These are phyloP conservation scores for Sarocladium brachiariae DNA, from an alignment of 2,329 filamentous ascomycete species.

Conservation along the genomic window DNA sequence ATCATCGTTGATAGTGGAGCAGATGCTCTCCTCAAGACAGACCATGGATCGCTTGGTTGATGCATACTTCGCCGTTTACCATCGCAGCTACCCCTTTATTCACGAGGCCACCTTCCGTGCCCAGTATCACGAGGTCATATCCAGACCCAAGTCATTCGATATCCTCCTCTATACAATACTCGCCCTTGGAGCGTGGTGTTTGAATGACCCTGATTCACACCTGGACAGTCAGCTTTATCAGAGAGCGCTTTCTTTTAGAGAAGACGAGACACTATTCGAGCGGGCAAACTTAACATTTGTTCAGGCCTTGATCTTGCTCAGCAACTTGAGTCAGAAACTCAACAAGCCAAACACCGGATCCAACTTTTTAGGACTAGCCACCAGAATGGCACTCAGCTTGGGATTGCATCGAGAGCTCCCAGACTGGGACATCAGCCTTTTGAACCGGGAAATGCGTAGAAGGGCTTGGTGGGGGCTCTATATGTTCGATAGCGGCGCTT, in stretches of 20 bases:
- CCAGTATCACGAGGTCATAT: constrained; percentile 25
- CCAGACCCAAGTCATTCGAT: constrained; percentile 23
- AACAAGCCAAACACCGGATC: constrained; percentile 42
- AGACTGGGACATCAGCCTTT: constrained; percentile 23
- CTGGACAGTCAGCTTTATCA: constrained; percentile 24
- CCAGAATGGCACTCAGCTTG: constrained; percentile 38
- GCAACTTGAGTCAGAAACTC: constrained; percentile 39
- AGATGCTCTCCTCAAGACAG: constrained; percentile 18
- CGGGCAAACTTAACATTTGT: constrained; percentile 25
- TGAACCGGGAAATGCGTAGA: constrained; percentile 30
- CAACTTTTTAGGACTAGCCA: constrained; percentile 39
- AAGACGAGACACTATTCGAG: constrained; percentile 24
- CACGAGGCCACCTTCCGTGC: constrained; percentile 38
- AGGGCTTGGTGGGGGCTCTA: constrained; percentile 37
- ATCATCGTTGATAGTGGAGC: constrained; percentile 15
- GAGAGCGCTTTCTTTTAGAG: constrained; percentile 19
- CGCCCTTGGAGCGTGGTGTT: constrained; percentile 29
- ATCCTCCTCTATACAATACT: constrained; percentile 30
- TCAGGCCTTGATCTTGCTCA: constrained; percentile 23
- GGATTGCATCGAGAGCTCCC: constrained; percentile 38
- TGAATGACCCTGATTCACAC: constrained; percentile 19
- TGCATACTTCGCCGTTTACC: constrained; percentile 37
- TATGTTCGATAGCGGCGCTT: constrained; percentile 38
- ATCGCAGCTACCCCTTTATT: constrained; percentile 37
- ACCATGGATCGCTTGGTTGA: constrained; percentile 23